Evolutionary conservation across 2,329 filamentous ascomycete genomes (phyloP).

Genomic region (Pseudocercospora crystallina): DNA sequence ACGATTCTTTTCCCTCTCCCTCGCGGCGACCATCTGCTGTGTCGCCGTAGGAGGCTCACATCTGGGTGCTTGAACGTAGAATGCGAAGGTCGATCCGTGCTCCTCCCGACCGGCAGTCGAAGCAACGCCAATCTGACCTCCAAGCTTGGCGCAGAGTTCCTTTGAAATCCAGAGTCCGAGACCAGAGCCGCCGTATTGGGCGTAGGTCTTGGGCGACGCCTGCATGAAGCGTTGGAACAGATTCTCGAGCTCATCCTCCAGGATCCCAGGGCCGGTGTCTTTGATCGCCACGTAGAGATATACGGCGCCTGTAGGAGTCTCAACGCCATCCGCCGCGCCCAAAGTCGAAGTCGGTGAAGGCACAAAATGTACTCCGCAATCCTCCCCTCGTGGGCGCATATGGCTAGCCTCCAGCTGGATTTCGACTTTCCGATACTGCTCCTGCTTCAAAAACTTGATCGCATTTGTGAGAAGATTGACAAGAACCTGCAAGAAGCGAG

Average conservation of each 20-base stretch:
- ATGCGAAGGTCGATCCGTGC: conserved; percentile 64
- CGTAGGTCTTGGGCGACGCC: conserved; percentile 66
- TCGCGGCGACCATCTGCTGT: conserved; percentile 14
- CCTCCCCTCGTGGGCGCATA: conserved; percentile 1
- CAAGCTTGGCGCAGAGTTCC: conserved; percentile 66
- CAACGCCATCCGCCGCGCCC: background rate
- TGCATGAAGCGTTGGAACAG: conserved; percentile 77
- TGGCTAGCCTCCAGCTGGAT: conserved; percentile 24
- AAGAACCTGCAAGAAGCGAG: conserved; percentile 25
- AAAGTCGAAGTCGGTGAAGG: background rate
- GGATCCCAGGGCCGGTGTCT: conserved; percentile 68
- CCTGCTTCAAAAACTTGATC: conserved; percentile 29
- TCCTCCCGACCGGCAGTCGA: conserved; percentile 44
- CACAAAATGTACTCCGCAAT: conserved; percentile 4
- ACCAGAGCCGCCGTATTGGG: conserved; percentile 69
- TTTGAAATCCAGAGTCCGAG: conserved; percentile 69
- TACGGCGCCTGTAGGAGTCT: conserved; percentile 29
- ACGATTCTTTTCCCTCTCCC: conserved; percentile 56
- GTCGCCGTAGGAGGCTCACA: conserved; percentile 39
- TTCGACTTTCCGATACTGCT: conserved; percentile 27
- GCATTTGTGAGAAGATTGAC: conserved; percentile 30
- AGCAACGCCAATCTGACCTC: conserved; percentile 65
- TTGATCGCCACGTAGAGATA: conserved; percentile 70
- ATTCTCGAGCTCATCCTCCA: conserved; percentile 65
- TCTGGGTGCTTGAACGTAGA: conserved; percentile 63